These are phyloP conservation scores for Pterula multifida DNA, from an alignment of 1,284 basidiomycete species.

Conservation along the genomic window DNA sequence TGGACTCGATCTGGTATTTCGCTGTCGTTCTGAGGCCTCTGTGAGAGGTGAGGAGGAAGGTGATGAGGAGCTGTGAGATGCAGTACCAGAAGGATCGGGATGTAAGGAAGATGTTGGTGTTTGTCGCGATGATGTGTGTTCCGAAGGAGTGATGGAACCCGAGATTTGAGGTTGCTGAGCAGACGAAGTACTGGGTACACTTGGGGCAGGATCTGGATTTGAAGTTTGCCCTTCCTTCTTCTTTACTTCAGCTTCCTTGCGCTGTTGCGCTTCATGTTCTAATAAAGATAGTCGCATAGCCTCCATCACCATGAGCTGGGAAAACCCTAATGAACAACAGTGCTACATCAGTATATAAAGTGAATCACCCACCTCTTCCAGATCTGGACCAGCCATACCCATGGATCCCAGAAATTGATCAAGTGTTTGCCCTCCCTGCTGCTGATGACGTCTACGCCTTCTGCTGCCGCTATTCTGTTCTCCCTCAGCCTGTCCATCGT, in stretches of 20 bases:
- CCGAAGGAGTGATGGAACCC: background rate
- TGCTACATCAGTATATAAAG: slow-evolving; percentile 1
- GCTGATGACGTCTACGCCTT: slow-evolving; percentile 41
- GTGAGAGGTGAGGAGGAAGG: slow-evolving; percentile 11
- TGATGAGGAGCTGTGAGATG: slow-evolving; percentile 2
- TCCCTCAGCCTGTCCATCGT: slow-evolving; percentile 36
- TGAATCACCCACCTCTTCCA: slow-evolving; percentile 30
- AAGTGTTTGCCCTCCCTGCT: slow-evolving; percentile 44
- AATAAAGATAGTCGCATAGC: slow-evolving; percentile 93
- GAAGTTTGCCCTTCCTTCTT: slow-evolving; percentile 29
- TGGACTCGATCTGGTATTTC: slow-evolving; percentile 16
- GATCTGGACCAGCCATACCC: slow-evolving; percentile 48
- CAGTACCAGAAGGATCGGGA: background rate
- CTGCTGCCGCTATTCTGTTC: slow-evolving; percentile 30
- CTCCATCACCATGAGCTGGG: slow-evolving; percentile 94
- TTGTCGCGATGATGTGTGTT: background rate
- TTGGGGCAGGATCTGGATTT: slow-evolving; percentile 13
- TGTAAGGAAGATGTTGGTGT: background rate
- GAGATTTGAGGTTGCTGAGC: slow-evolving; percentile 10
- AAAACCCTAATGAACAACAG: slow-evolving; percentile 6
- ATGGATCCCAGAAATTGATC: slow-evolving; percentile 35
- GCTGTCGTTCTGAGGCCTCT: slow-evolving; percentile 15
- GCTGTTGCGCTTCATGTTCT: slow-evolving; percentile 80
- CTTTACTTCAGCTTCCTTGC: slow-evolving; percentile 52
- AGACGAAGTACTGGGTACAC: slow-evolving; percentile 12